Conservation (phyloP, 164 flowering plant species). For the Berberis vulgaris region DNA sequence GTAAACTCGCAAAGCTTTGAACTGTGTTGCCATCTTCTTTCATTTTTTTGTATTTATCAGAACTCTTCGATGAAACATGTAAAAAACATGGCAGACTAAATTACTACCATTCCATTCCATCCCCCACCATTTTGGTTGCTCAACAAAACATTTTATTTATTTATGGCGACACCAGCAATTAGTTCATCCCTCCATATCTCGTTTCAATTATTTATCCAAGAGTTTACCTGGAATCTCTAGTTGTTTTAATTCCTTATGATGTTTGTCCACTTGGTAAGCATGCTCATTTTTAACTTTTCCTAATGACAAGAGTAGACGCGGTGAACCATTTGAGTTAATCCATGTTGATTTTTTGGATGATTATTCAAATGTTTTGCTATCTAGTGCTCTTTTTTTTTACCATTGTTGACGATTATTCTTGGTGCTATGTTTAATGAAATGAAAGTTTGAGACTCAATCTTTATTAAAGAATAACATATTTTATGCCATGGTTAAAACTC, state of each 20-base stretch:
- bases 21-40: too few relatives aligned
- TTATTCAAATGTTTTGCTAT: background rate
- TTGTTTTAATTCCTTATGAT: background rate
- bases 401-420: background rate
- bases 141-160: too few relatives aligned
- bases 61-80: too few relatives aligned
- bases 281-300: background rate
- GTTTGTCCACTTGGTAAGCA: background rate
- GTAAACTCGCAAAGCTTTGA: background rate
- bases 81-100: too few relatives aligned
- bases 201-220: background rate
- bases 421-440: background rate
- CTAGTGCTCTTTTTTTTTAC: slow-evolving; percentile 1
- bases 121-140: background rate
- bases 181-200: background rate
- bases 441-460: background rate
- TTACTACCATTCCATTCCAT: too few relatives aligned
- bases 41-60: too few relatives aligned
- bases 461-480: too few relatives aligned
- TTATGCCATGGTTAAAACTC: background rate
- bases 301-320: background rate
- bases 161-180: background rate
- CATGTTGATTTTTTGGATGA: slow-evolving; percentile 1
- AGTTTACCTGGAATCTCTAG: background rate
- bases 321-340: background rate